These are phyloP conservation scores for Durusdinium trenchii DNA, from an alignment of 73 alveolate genomes.

Conservation along the genomic window DNA sequence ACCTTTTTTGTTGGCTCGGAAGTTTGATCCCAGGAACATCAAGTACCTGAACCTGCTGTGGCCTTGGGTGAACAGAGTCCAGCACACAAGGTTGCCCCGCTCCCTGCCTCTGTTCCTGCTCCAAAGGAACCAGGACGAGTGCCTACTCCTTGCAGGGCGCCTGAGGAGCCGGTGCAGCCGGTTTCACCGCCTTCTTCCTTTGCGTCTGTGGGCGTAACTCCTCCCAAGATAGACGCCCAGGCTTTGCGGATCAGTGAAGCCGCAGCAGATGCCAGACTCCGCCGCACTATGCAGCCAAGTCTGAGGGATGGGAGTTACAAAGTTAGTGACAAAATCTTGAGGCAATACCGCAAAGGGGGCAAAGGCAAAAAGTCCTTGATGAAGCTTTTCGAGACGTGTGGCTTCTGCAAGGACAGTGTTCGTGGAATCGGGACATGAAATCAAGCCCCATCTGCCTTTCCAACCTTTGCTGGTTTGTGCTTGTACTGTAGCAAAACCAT, in stretches of 20 bases:
- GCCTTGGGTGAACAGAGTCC: no score
- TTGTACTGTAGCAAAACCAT: no score
- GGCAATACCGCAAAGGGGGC: neutral
- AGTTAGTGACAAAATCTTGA: neutral
- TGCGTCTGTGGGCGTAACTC: neutral
- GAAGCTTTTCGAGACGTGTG: slow-evolving; percentile 15
- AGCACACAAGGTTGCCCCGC: no score
- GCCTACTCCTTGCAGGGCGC: neutral
- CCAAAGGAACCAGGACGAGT: neutral
- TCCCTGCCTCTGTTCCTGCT: neutral
- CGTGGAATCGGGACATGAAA: neutral
- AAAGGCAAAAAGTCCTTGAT: neutral
- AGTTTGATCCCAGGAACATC: no score
- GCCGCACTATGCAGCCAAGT: slow-evolving; percentile 21
- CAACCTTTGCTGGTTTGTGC: neutral
- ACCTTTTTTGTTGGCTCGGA: no score
- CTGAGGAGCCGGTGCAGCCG: neutral
- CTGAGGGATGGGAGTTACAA: slow-evolving; percentile 22
- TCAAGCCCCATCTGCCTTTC: neutral
- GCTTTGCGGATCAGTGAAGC: neutral
- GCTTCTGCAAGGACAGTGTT: neutral
- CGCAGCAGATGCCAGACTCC: neutral
- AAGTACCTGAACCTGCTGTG: no score
- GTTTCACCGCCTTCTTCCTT: neutral
- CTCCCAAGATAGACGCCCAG: neutral